Conservation (phyloP, 2,329 filamentous ascomycete species). For the Rhynchosporium secalis region DNA sequence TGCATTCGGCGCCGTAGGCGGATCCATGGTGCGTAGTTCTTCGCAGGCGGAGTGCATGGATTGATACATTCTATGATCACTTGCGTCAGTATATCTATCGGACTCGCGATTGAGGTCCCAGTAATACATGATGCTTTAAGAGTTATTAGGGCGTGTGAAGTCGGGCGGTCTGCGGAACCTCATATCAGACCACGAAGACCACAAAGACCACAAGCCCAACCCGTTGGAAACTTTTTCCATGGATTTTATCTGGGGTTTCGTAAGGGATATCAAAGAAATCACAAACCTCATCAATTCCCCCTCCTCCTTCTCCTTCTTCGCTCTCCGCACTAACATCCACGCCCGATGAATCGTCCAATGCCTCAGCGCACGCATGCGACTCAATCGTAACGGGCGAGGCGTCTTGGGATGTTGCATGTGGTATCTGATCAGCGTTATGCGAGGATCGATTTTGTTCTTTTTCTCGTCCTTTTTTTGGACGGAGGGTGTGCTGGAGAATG, state of each 20-base stretch:
- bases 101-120: too few relatives aligned
- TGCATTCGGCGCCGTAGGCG: slow-evolving; percentile 46
- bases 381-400: slow-evolving; percentile 81
- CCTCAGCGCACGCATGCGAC: slow-evolving; percentile 79
- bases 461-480: slow-evolving; percentile 18
- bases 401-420: slow-evolving; percentile 68
- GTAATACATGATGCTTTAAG: too few relatives aligned
- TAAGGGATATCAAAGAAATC: background rate
- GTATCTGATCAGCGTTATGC: slow-evolving; percentile 50
- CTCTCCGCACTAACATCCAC: slow-evolving; percentile 78
- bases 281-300: slow-evolving; percentile 69
- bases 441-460: slow-evolving; percentile 20
- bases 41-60: slow-evolving; percentile 85
- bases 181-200: too few relatives aligned
- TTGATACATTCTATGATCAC: slow-evolving; percentile 58
- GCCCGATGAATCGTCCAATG: slow-evolving; percentile 99
- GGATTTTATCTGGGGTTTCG: too few relatives aligned
- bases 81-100: too few relatives aligned
- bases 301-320: slow-evolving; percentile 63
- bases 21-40: slow-evolving; percentile 64
- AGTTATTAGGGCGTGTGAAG: too few relatives aligned
- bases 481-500: slow-evolving; percentile 29
- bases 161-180: too few relatives aligned
- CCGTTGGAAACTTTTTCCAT: too few relatives aligned
- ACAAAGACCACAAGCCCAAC: too few relatives aligned